A percentile compares a stretch with the other conserved stretches of the same genome.
phyloP scores from a whole-genome alignment of 805 yeast genomes.

The Schizosaccharomyces osmophilus region DNA sequence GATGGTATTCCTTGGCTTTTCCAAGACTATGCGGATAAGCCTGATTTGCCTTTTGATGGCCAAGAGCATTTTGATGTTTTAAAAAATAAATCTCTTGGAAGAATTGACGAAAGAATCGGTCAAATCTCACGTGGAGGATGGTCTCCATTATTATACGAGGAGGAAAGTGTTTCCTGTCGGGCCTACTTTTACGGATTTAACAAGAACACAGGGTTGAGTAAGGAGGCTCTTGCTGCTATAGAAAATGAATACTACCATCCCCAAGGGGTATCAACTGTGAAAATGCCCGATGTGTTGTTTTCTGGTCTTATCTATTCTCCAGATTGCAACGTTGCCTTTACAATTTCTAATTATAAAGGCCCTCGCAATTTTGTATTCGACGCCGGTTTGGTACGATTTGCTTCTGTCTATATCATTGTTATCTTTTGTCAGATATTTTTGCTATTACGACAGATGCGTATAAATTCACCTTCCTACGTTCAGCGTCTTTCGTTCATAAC shows the following conservation, averaged over 20 bases:
- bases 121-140: background rate
- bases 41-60: background rate
- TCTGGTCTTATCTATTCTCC: background rate
- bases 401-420: slow-evolving; percentile 22
- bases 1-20: background rate
- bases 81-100: background rate
- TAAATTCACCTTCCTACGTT: slow-evolving; percentile 50
- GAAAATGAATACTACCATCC: background rate
- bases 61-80: background rate
- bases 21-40: background rate
- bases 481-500: slow-evolving; percentile 51
- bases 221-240: background rate
- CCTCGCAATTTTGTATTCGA: background rate
- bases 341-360: background rate
- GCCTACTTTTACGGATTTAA: background rate
- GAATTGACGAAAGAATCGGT: background rate
- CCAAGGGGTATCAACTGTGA: background rate
- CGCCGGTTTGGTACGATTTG: slow-evolving; percentile 8
- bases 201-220: background rate
- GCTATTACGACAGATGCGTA: slow-evolving; percentile 43
- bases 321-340: background rate
- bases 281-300: background rate
- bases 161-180: background rate
- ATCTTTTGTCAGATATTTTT: slow-evolving; percentile 30
- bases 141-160: background rate